A percentile compares a stretch with the other conserved stretches of the same genome.
These are phyloP conservation scores for Phyllosticta citrichinensis DNA, from an alignment of 2,329 filamentous ascomycete genomes.

Conservation along the genomic window DNA sequence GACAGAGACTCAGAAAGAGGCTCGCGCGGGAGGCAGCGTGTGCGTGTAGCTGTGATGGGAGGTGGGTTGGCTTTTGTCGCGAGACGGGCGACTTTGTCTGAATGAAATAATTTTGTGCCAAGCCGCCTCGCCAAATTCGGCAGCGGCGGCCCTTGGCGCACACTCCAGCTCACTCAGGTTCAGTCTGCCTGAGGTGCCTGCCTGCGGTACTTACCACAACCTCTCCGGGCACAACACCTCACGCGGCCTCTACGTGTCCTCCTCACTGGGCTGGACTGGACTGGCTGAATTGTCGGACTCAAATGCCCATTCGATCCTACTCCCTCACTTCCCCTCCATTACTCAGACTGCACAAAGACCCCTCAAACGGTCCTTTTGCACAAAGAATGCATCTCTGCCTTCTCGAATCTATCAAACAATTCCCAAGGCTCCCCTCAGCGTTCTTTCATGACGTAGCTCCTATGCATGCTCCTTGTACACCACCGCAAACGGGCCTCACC, in stretches of 20 bases:
- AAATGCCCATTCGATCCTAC: no score
- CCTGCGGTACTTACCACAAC: no score
- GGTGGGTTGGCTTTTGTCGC: constrained; percentile 10
- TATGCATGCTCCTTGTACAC: background rate
- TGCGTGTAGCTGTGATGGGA: constrained; percentile 1
- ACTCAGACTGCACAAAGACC: background rate
- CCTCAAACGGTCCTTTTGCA: background rate
- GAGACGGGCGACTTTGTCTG: constrained; percentile 1
- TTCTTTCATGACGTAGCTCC: background rate
- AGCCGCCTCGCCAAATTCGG: constrained; percentile 10
- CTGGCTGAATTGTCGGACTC: no score
- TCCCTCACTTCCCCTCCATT: background rate
- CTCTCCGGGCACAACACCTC: no score
- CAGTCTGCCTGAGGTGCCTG: no score
- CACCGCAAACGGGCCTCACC: background rate
- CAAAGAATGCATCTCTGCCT: background rate
- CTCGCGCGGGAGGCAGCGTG: constrained; percentile 10
- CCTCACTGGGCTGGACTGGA: no score
- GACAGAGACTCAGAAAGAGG: constrained; percentile 12
- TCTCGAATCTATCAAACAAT: background rate
- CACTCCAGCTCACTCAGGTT: no score
- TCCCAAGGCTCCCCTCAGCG: background rate
- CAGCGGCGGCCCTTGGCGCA: constrained; percentile 8
- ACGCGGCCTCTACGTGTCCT: no score
- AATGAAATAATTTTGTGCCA: constrained; percentile 11